Evolutionary conservation across 2,329 filamentous ascomycete species (phyloP), one percentile per base, ranked within the genome.

Genomic region (Aspergillus costaricaensis): DNA sequence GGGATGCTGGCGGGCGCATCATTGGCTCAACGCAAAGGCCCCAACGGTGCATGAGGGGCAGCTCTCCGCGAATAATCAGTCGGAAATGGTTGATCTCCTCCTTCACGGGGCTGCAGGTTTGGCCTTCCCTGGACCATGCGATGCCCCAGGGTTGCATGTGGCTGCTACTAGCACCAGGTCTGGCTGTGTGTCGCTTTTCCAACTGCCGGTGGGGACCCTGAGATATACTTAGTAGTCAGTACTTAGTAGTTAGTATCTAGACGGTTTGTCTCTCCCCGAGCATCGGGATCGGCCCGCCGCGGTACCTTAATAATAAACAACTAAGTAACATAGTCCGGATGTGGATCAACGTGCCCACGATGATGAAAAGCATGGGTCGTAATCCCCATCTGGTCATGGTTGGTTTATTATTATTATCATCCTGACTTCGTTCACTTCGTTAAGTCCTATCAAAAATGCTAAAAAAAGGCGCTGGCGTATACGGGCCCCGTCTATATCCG

Each of bases 1-100:
- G 51, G 41, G 54, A 54, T 55, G 54, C 54, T 53, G 27, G 55
- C 52, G 41, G 50, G 62, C 55, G 60, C 50, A 58, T 60, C 57
- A 67, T 67, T 67, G 65, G 65, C 55, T 51, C 52, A 50, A 27
- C 41, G 36, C 39, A 17, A 41, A 61, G 39, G 23, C 43, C 59
- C 55, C 56, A 44, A 49, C 53, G 51, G 38, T 21, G 14, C 32
- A 21, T 23, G 58, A 61, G 62, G 62, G 55, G 63, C 48, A 44
- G 44, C 53, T 57, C 43, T 38, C 53, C 48, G 58, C 59, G 47
- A 63, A 63, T 55, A 17, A 17, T 17, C 47, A n/a, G 27, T 30
- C 47, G 14, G 17, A n/a, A 14, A 10, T 23, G 41, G 19, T 9
- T 14, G 41, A 9, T 23, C 21, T 23, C 19, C 41, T 44, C 41